These are phyloP conservation scores for Exophiala sp. DNA, from an alignment of 2,329 filamentous ascomycete species.

Conservation along the genomic window DNA sequence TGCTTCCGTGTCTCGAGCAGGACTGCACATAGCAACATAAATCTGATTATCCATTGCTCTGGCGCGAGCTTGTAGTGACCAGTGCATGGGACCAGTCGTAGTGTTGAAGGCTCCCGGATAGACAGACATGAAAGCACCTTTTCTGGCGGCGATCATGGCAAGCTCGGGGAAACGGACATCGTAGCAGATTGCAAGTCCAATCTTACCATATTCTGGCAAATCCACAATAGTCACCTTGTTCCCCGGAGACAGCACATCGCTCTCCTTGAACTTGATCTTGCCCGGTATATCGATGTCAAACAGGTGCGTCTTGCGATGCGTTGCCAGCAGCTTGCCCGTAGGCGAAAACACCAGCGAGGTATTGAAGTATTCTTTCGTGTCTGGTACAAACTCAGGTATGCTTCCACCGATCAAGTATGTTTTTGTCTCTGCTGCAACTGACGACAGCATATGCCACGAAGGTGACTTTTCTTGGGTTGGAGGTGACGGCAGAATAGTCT, in stretches of 20 bases:
- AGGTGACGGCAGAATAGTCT: slow-evolving; percentile 76
- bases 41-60: slow-evolving; percentile 91
- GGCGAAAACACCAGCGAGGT: slow-evolving; percentile 82
- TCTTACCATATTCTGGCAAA: slow-evolving; percentile 79
- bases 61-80: slow-evolving; percentile 76
- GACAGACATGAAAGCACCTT: slow-evolving; percentile 79
- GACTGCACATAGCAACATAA: slow-evolving; percentile 89
- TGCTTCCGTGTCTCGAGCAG: slow-evolving; percentile 72
- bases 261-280: slow-evolving; percentile 87
- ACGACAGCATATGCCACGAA: slow-evolving; percentile 78
- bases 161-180: slow-evolving; percentile 95
- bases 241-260: slow-evolving; percentile 80
- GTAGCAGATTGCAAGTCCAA: slow-evolving; percentile 93
- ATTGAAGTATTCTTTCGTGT: slow-evolving; percentile 77
- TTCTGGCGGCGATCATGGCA: slow-evolving; percentile 80
- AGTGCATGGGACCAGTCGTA: slow-evolving; percentile 88
- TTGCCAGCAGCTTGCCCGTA: slow-evolving; percentile 72
- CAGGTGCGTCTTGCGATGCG: slow-evolving; percentile 89
- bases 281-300: slow-evolving; percentile 98
- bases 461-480: slow-evolving; percentile 68
- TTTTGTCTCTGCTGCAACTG: slow-evolving; percentile 72
- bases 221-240: slow-evolving; percentile 82
- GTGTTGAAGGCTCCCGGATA: slow-evolving; percentile 98
- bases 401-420: slow-evolving; percentile 86
- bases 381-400: slow-evolving; percentile 74